A percentile compares a stretch with the other conserved stretches of the same genome.
These are phyloP conservation scores for Aspergillus chevalieri DNA, from an alignment of 2,329 filamentous ascomycete species.

Conservation along the genomic window DNA sequence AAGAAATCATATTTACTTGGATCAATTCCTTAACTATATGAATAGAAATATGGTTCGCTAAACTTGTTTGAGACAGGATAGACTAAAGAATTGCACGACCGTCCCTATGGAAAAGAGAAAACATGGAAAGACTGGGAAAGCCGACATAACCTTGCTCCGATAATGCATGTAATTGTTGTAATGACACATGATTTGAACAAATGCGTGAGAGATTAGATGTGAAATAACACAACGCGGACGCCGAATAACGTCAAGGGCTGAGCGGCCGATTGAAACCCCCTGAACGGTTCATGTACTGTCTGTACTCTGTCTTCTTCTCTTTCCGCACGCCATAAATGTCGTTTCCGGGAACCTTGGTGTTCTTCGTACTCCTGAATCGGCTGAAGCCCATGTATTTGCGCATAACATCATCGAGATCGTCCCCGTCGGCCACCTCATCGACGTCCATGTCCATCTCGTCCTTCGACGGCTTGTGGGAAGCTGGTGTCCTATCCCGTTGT, in stretches of 20 bases:
- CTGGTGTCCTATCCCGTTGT: constrained; percentile 19
- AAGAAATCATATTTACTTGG: neutral
- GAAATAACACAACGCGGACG: neutral
- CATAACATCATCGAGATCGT: constrained; percentile 68
- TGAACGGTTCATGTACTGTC: constrained; percentile 77
- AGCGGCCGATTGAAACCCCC: constrained; percentile 48
- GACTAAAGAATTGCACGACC: too few species aligned
- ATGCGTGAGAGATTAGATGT: constrained; percentile 4
- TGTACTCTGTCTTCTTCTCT: constrained; percentile 90
- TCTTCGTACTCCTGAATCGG: constrained; percentile 78
- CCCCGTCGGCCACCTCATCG: constrained; percentile 48
- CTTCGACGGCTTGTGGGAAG: constrained; percentile 17
- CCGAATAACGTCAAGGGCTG: constrained; percentile 37
- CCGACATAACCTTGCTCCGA: constrained; percentile 21
- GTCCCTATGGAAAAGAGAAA: too few species aligned
- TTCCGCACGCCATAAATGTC: constrained; percentile 75
- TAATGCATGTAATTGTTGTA: constrained; percentile 20
- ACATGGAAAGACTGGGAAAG: neutral
- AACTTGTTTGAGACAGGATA: neutral
- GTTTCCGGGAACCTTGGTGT: constrained; percentile 83
- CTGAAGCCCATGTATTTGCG: constrained; percentile 84
- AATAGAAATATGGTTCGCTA: neutral
- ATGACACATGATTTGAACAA: neutral
- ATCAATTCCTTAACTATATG: too few species aligned
- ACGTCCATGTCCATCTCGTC: constrained; percentile 36